Evolutionary conservation across 2,329 filamentous ascomycete genomes (phyloP).

Genomic region (Colletotrichum endophyticum): DNA sequence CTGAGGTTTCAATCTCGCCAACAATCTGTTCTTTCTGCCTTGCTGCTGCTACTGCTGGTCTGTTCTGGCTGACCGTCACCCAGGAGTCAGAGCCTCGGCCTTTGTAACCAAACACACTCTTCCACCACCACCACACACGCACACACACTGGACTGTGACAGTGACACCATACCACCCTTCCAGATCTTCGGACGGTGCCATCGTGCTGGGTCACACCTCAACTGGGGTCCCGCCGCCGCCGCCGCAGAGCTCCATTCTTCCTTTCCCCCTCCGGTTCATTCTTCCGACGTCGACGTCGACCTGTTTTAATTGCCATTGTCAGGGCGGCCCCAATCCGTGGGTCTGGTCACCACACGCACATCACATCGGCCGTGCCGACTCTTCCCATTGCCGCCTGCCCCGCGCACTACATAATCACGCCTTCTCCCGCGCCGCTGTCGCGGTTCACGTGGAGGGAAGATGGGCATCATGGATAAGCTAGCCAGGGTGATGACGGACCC

Average conservation of each 20-base stretch:
- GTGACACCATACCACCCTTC: neutral
- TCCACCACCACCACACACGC: neutral
- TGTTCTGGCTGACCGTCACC: neutral
- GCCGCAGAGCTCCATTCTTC: neutral
- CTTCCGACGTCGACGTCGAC: neutral
- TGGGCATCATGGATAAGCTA: slow-evolving; percentile 19
- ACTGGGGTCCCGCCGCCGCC: neutral
- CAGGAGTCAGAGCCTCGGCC: neutral
- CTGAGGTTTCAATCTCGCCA: neutral
- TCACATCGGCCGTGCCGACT: slow-evolving; percentile 14
- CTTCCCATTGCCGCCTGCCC: neutral
- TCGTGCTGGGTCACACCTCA: slow-evolving; percentile 8
- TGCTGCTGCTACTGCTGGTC: neutral
- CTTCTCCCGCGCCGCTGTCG: neutral
- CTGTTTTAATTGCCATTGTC: neutral
- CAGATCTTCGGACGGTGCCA: slow-evolving; percentile 2
- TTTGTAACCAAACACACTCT: neutral
- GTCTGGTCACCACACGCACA: neutral
- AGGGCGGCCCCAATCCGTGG: neutral
- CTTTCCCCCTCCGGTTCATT: neutral
- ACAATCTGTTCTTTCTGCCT: neutral
- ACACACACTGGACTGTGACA: neutral
- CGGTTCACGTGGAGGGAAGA: slow-evolving; percentile 1
- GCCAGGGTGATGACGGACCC: slow-evolving; percentile 10
- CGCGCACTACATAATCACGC: slow-evolving; percentile 12